Base-by-base conservation (phyloP, 805 yeast genomes). In the Pichia ethanolica region DNA sequence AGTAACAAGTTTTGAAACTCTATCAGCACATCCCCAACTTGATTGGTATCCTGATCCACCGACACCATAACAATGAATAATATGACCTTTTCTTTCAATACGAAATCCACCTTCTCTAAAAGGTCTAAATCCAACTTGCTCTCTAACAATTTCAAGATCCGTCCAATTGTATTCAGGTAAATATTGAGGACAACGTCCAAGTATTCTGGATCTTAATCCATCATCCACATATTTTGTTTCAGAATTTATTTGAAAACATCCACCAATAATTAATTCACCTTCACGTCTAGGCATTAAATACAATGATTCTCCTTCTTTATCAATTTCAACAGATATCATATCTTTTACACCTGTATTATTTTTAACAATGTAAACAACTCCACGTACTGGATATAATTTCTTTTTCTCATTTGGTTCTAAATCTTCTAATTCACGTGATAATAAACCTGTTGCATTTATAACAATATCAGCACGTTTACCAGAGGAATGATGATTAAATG, bases 191-290 rank as follows among this genome's bases (percentile, higher is more conserved):
- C 84, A 82, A 36, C 78, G 63, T 12, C 58, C 64, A 20, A 75
- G 52, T 4, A 81, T 74, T 44, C 86, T 66, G 47, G 71, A 57
- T 1, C 77, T 71, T 46, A 81, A 66, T 13, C 61, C 75, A 3
- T 61, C 58, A 54, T 79, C 82, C 38, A 68, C 66, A 4, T 55
- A 44, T n/a, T 44, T 54, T 7, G 54, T 50, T 47, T 56, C 54
- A 30, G 57, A 60, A 36, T 56, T 52, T 11, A 55, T 41, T 35
- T 59, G 53, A 53, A 59, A 57, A 49, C 63, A 60, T 0, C 89
- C 89, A 4, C 89, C 89, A 50, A 83, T 72, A 39, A 83, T 78
- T 35, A 78, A 70, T 42, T 86, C 86, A n/a, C 89, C 88, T 64
- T 83, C 89, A 52, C 77, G 78, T 49, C 89, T 65, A n/a, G 89